A percentile compares a stretch with the other conserved stretches of the same genome.
These are phyloP conservation scores for Citeromyces nyonsensis DNA, from an alignment of 805 yeast genomes.

Conservation along the genomic window DNA sequence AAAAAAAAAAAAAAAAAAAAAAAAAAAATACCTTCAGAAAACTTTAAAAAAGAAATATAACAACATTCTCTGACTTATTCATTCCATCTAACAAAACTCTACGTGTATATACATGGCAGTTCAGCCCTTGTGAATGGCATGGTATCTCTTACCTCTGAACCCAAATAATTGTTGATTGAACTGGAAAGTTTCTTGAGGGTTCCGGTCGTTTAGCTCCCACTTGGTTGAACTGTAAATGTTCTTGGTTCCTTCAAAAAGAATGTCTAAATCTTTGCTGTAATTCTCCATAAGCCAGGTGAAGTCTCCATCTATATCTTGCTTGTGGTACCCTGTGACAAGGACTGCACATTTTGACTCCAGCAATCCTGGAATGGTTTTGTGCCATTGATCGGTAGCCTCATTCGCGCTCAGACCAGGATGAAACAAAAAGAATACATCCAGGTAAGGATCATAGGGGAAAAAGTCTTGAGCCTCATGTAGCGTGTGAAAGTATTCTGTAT, in stretches of 20 bases:
- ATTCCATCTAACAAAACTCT: neutral
- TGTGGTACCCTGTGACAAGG: conserved; percentile 81
- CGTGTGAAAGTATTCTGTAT: conserved; percentile 85
- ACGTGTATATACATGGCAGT: neutral
- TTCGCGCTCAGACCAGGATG: conserved; percentile 90
- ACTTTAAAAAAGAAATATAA: neutral
- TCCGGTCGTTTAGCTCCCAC: conserved; percentile 85
- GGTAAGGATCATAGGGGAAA: conserved; percentile 95
- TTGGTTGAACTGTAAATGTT: conserved; percentile 78
- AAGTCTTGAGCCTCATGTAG: conserved; percentile 86
- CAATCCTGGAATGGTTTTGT: conserved; percentile 69
- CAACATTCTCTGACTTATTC: conserved; percentile 1
- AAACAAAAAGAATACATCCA: conserved; percentile 84
- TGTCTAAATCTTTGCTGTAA: conserved; percentile 65
- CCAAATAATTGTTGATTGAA: conserved; percentile 85
- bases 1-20: neutral
- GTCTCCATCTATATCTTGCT: conserved; percentile 56
- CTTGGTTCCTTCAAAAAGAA: conserved; percentile 56
- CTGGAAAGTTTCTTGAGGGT: conserved; percentile 89
- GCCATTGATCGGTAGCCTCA: conserved; percentile 70
- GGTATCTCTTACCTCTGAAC: conserved; percentile 93
- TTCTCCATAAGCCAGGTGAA: conserved; percentile 50
- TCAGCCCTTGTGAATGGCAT: conserved; percentile 36
- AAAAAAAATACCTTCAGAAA: neutral
- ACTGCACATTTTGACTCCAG: conserved; percentile 89